These are phyloP conservation scores for Flueggea neowawraea DNA, from an alignment of 441 rosid genomes.

Conservation along the genomic window DNA sequence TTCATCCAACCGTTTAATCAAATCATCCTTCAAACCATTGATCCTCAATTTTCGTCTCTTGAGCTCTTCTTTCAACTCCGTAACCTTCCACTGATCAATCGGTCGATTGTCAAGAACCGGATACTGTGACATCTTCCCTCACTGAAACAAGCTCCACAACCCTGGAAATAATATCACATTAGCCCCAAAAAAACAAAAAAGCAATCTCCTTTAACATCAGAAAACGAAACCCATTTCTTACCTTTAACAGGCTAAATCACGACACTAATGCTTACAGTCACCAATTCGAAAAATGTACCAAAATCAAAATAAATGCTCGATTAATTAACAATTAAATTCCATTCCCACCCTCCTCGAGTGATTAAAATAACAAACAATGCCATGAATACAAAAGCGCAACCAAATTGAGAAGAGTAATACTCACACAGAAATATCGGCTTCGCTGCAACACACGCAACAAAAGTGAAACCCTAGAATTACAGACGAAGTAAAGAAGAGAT, in stretches of 20 bases:
- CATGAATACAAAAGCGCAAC: too few relatives aligned
- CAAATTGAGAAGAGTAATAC: too few relatives aligned
- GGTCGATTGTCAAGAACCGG: slow-evolving; percentile 74
- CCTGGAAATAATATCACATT: slow-evolving; percentile 11
- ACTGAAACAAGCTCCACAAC: slow-evolving; percentile 17
- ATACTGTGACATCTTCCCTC: slow-evolving; percentile 59
- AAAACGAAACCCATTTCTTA: not conserved
- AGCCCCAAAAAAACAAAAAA: slow-evolving; percentile 7
- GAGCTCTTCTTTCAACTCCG: slow-evolving; percentile 93
- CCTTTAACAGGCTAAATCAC: too few relatives aligned
- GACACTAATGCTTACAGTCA: too few relatives aligned
- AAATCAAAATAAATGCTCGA: too few relatives aligned
- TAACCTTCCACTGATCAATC: slow-evolving; percentile 93
- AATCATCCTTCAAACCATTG: slow-evolving; percentile 88
- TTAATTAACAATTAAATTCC: too few relatives aligned
- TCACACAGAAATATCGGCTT: not conserved
- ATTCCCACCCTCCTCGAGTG: too few relatives aligned
- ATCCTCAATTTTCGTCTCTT: slow-evolving; percentile 60
- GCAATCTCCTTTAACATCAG: not conserved
- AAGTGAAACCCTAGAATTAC: not conserved
- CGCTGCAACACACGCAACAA: not conserved
- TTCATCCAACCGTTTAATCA: slow-evolving; percentile 79
- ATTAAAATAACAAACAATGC: too few relatives aligned
- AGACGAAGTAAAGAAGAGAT: not conserved
- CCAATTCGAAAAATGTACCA: too few relatives aligned